A percentile compares a stretch with the other conserved stretches of the same genome.
Evolutionary conservation across 768 basidiomycete genomes (phyloP).

Genomic region (Tubosaeta brunneosetosa): DNA sequence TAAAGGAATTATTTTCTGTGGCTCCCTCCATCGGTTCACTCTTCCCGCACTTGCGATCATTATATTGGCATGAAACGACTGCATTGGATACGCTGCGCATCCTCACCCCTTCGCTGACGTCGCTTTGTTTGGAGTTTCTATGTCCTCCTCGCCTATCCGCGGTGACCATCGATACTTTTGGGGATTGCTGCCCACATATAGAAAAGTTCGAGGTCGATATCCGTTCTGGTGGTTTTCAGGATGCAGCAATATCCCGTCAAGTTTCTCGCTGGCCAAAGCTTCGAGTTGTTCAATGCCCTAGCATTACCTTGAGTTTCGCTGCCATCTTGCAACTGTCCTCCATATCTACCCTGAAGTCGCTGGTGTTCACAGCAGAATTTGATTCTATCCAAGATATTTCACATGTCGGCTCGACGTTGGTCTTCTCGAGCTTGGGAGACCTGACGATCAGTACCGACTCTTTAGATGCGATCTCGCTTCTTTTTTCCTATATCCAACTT

Average conservation of each 20-base stretch:
- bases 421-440: not conserved
- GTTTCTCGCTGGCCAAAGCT: not conserved
- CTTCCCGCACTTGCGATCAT: not conserved
- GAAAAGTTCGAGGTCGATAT: not conserved
- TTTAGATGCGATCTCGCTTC: not conserved
- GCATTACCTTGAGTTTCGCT: not conserved
- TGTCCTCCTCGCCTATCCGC: no score
- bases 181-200: not conserved
- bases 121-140: not conserved
- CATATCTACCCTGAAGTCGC: not conserved
- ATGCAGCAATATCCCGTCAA: not conserved
- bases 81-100: not conserved
- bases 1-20: not conserved
- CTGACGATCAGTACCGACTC: not conserved
- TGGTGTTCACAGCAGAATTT: not conserved
- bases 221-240: not conserved
- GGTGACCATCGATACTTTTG: not conserved
- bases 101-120: not conserved
- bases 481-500: not conserved
- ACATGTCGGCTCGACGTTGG: no score
- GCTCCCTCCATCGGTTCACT: not conserved
- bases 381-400: not conserved
- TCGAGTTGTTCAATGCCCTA: not conserved
- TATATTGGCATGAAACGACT: not conserved
- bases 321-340: not conserved